A percentile compares a stretch with the other conserved stretches of the same genome.
phyloP scores from a whole-genome alignment of 73 alveolate genomes.

The Tetrahymena thermophila region DNA sequence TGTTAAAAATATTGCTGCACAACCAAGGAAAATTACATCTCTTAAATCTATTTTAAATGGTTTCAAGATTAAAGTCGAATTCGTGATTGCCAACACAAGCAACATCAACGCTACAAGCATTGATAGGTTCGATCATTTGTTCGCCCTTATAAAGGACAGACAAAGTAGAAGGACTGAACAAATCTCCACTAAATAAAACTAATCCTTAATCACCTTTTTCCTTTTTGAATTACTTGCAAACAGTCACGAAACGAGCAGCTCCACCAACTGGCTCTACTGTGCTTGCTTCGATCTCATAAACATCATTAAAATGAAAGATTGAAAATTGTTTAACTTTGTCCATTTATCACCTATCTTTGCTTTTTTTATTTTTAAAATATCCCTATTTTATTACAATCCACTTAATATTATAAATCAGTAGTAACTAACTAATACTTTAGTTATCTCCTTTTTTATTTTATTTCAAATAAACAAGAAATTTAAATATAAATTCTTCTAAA shows the following conservation, averaged over 20 bases:
- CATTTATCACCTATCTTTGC: not conserved
- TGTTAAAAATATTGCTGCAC: constrained; percentile 48
- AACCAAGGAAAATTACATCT: constrained; percentile 61
- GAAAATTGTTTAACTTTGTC: not conserved
- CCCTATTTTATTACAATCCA: not conserved
- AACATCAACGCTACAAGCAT: constrained; percentile 47
- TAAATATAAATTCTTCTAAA: not conserved
- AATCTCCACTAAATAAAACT: constrained; percentile 69
- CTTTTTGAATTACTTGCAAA: constrained; percentile 29
- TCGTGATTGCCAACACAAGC: constrained; percentile 87
- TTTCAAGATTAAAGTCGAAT: constrained; percentile 59
- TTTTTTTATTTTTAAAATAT: not conserved
- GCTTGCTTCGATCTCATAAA: constrained; percentile 63
- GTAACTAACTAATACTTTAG: not conserved
- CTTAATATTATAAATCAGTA: not conserved
- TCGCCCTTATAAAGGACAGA: constrained; percentile 56
- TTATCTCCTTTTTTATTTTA: not conserved
- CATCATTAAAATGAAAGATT: constrained; percentile 77
- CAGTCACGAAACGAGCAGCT: constrained; percentile 64
- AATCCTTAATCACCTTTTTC: constrained; percentile 36
- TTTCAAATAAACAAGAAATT: not conserved
- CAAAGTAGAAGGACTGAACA: constrained; percentile 71
- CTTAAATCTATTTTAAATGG: constrained; percentile 24
- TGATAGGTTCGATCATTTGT: constrained; percentile 57
- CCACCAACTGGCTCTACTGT: constrained; percentile 58